Base-by-base conservation (phyloP, 768 basidiomycete species). In the Phlebiopsis flavidoalba region DNA sequence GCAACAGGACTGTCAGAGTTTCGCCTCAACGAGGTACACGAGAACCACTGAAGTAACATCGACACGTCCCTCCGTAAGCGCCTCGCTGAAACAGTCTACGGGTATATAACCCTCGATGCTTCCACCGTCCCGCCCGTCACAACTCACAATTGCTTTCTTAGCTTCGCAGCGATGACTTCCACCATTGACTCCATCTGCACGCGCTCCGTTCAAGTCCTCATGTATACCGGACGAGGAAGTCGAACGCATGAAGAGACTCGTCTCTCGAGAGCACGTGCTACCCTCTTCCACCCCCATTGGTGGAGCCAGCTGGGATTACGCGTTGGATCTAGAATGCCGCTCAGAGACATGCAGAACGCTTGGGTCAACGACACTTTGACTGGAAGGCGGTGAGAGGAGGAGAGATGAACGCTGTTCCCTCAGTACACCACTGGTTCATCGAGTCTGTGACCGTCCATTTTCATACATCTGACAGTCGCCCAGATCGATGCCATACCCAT, bases 401-500 rank as follows among this genome's bases (percentile, higher is more conserved):
- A n/a, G 40, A 58, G 31, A 64, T 64, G 47, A 64, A 64, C 56
- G 11, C 48, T 8, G n/a, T 57, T 64, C 46, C 14, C 50, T 15
- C 64, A 69, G 1, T 67, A 53, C 48, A 65, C 60, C 2, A 64
- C 61, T n/a, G n/a, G n/a, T 33, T n/a, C 14, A 60, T 67, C 46
- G 67, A 65, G 24, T 54, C 60, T 11, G 58, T 75, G 36, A 69
- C 67, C 14, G 53, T 75, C 8, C 74, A 75, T 56, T 75, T n/a
- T 71, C 49, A 65, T 75, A 3, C 73, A 75, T 53, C n/a, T 58
- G 73, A 58, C 66, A 63, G 60, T 70, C 73, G 46, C 17, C 52
- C 19, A 55, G 63, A 8, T 56, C 5, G 61, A 65, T 24, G 71
- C 72, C 0, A 67, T 73, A 24, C 72, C 72, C 4, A 36, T 73